These are phyloP conservation scores for Saccharomycopsis guyanensis DNA, from an alignment of 805 yeast species.

Conservation along the genomic window DNA sequence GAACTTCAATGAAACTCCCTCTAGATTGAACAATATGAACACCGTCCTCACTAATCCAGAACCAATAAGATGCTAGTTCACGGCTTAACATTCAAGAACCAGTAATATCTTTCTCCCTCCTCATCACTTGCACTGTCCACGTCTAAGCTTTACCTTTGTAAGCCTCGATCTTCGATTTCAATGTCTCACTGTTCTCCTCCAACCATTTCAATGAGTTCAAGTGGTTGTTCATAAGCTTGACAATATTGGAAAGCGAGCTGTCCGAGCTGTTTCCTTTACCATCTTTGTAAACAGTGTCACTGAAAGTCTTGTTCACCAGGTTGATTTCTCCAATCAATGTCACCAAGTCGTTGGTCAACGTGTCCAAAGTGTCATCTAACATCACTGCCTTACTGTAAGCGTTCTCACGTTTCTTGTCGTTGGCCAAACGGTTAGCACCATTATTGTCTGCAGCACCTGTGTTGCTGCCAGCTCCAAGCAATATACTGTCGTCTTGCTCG, in stretches of 20 bases:
- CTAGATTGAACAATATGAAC: no score
- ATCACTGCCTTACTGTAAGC: constrained; percentile 84
- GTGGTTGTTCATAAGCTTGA: constrained; percentile 79
- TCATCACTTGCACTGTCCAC: no score
- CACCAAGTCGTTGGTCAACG: constrained; percentile 67
- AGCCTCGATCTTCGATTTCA: no score
- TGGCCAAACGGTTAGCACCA: constrained; percentile 28
- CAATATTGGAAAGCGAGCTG: constrained; percentile 56
- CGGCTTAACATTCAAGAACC: no score
- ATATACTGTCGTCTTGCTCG: constrained; percentile 18
- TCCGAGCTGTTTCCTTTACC: constrained; percentile 33
- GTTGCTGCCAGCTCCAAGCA: constrained; percentile 26
- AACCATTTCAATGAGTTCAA: constrained; percentile 84
- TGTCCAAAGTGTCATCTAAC: constrained; percentile 72
- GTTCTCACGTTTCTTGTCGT: constrained; percentile 82
- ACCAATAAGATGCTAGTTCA: no score
- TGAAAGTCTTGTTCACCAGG: constrained; percentile 72
- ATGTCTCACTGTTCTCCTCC: constrained; percentile 59
- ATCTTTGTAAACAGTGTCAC: constrained; percentile 42
- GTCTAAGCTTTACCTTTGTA: no score
- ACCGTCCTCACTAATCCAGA: no score
- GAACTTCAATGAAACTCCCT: no score
- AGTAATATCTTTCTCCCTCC: no score
- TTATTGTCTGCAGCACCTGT: neutral
- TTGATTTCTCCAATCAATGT: constrained; percentile 77